phyloP scores from a whole-genome alignment of 2,329 filamentous ascomycete genomes.

The Ceratocystis alfenasii region DNA sequence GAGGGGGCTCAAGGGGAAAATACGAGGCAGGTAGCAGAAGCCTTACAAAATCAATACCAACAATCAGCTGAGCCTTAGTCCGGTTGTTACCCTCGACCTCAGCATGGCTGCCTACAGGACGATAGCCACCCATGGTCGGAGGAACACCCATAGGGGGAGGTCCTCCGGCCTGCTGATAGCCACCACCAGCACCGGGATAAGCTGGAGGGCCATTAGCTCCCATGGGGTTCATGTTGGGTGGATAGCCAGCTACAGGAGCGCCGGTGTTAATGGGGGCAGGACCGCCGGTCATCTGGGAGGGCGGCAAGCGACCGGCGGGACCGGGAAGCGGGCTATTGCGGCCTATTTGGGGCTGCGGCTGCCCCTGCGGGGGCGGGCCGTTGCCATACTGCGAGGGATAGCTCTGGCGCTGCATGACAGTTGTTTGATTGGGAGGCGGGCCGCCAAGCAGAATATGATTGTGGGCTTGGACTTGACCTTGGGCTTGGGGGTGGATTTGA shows the following conservation, averaged over 20 bases:
- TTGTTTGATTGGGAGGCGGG: constrained; percentile 25
- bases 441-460: constrained; percentile 15
- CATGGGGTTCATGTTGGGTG: constrained; percentile 40
- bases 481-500: constrained; percentile 2
- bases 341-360: constrained; percentile 29
- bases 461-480: background rate
- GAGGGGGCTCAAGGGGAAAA: background rate
- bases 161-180: constrained; percentile 30
- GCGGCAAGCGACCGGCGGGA: constrained; percentile 43
- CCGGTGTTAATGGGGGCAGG: constrained; percentile 57
- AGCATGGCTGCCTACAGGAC: constrained; percentile 28
- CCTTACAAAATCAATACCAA: constrained; percentile 94
- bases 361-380: constrained; percentile 9
- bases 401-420: constrained; percentile 52
- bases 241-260: constrained; percentile 47
- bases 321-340: constrained; percentile 43
- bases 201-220: constrained; percentile 33
- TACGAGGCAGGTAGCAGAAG: background rate
- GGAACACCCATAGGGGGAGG: constrained; percentile 22
- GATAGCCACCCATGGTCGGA: constrained; percentile 22
- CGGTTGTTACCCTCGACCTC: constrained; percentile 82
- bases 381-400: constrained; percentile 21
- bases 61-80: constrained; percentile 93
- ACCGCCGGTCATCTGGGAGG: constrained; percentile 49
- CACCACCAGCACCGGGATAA: constrained; percentile 36